A percentile compares a stretch with the other conserved stretches of the same genome.
These are phyloP conservation scores for Metschnikowia hibisci DNA, from an alignment of 805 yeast species.

Conservation along the genomic window DNA sequence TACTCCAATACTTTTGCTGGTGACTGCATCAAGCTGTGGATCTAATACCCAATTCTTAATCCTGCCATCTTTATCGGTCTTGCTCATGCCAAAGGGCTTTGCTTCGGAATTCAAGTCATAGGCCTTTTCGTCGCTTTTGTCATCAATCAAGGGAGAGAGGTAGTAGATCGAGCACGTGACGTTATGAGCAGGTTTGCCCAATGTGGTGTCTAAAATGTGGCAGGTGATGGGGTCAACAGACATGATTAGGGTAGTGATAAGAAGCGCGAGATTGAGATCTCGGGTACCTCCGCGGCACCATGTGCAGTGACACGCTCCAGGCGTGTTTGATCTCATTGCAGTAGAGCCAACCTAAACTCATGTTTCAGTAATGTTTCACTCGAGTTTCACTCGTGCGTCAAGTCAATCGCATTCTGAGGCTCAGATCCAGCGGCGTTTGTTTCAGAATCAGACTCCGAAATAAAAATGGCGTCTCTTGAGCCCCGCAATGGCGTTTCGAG, in stretches of 20 bases:
- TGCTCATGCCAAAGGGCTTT: slow-evolving; percentile 59
- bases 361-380: too few relatives aligned
- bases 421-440: too few relatives aligned
- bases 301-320: too few relatives aligned
- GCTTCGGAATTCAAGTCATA: slow-evolving; percentile 21
- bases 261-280: neutral
- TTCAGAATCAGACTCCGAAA: too few relatives aligned
- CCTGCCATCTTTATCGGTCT: slow-evolving; percentile 80
- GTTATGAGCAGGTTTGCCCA: slow-evolving; percentile 76
- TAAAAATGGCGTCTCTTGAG: too few relatives aligned
- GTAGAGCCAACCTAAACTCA: neutral
- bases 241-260: slow-evolving; percentile 12
- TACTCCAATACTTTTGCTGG: slow-evolving; percentile 28
- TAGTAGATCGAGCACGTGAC: slow-evolving; percentile 64
- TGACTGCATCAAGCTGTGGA: slow-evolving; percentile 24
- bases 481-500: too few relatives aligned
- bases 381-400: too few relatives aligned
- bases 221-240: slow-evolving; percentile 68
- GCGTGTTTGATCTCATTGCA: neutral
- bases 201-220: slow-evolving; percentile 80
- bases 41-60: slow-evolving; percentile 60
- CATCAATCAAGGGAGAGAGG: slow-evolving; percentile 23
- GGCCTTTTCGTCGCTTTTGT: slow-evolving; percentile 24
- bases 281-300: slow-evolving; percentile 1
- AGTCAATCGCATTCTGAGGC: too few relatives aligned